Evolutionary conservation across 495 filamentous ascomycete genomes (phyloP), one percentile per base, ranked within the genome.

Genomic region (Articulospora tetracladia): DNA sequence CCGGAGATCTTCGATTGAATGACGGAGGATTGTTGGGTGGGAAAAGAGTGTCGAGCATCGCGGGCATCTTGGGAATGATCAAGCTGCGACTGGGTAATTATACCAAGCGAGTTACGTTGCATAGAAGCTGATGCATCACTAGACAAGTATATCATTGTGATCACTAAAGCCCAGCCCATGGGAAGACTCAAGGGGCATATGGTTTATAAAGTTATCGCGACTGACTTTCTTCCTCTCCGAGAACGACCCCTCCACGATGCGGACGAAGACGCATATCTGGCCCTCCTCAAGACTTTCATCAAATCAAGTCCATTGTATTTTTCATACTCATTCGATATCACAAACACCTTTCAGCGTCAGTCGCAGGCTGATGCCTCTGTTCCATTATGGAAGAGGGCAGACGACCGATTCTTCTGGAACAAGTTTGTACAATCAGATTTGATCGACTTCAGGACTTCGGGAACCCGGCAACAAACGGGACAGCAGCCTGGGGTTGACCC

Each of bases 341-440:
- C 94, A 50, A 97, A 93, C 76, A 90, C 81, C 71, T 95, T 97
- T 74, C 94, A 98, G 74, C 82, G 95, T 53, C 94, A 98, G 73
- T 82, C 91, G 1, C 83, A 91, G 57, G 75, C 79, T 23, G 83
- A 96, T 63, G 66, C 74, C 22, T 78, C 79, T 30, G 76, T 79
- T 53, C 93, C 94, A 12, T 77, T 98, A 55, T 98, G 94, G 94
- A 85, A 89, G 73, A 77, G 92, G 59, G 90, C 95, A 55, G 94
- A 98, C 73, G 93, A 98, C 66, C 87, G 94, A 54, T 98, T 98
- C 77, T 98, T 97, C 79, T 98, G 93, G 93, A 98, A 98, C 71
- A 85, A 86, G 54, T 95, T 96, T 68, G 77, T 98, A 50, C 90
- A 93, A 71, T 86, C 88, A 2, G 93, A 98, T 63, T 73, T 98